Conservation (phyloP, 345 rosid species). For the Melaleuca quinquenervia region DNA sequence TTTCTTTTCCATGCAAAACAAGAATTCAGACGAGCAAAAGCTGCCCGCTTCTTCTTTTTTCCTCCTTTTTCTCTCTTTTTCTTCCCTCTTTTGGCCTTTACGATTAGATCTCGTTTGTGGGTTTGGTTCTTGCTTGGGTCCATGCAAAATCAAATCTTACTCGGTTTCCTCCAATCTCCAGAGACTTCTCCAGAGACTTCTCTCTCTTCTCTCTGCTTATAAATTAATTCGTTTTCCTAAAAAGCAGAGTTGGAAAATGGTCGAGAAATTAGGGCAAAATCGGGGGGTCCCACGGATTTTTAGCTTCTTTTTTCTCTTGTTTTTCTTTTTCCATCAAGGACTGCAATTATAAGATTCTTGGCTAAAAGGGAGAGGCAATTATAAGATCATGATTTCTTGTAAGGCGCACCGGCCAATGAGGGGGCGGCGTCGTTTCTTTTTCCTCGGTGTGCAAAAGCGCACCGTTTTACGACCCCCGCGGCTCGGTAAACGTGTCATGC, state of each 20-base stretch:
- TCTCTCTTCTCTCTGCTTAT: neutral
- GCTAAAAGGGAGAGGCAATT: conserved; percentile 28
- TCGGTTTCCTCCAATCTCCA: neutral
- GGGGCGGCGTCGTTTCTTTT: neutral
- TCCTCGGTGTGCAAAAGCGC: conserved; percentile 43
- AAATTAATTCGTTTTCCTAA: conserved; percentile 16
- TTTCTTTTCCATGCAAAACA: neutral
- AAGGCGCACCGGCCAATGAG: conserved; percentile 24
- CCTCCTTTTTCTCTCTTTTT: neutral
- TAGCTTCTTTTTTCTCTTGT: too few species aligned
- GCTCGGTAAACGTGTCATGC: conserved; percentile 36
- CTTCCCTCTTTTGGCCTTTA: neutral
- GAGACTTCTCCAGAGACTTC: neutral
- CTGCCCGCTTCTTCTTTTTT: neutral
- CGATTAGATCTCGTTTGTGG: neutral
- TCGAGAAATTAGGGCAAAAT: neutral
- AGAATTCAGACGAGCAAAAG: neutral
- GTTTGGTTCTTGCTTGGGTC: neutral
- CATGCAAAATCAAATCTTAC: conserved; percentile 20
- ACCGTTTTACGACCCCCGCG: neutral
- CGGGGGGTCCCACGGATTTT: too few species aligned
- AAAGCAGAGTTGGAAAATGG: neutral
- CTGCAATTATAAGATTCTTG: neutral
- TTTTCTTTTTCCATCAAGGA: too few species aligned
- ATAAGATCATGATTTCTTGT: conserved; percentile 79